Base-by-base conservation (phyloP, 352 stramenopile species). In the Phytophthora europaea region DNA sequence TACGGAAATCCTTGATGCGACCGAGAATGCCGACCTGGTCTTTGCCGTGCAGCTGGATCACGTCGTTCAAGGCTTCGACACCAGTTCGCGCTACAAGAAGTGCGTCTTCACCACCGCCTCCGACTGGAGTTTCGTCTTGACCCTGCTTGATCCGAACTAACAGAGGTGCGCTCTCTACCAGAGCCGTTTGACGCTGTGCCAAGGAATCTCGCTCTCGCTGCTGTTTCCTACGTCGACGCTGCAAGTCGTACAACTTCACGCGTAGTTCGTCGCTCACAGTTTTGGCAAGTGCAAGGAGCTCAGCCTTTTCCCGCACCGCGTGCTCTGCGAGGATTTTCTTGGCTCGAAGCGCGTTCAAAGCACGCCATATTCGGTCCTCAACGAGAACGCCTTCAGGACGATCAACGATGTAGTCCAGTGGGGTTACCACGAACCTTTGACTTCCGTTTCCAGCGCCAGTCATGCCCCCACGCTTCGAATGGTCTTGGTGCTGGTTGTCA, bases 1-100 rank as follows among this genome's bases (percentile, higher is more conserved):
- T 98, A 40, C 93, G 88, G 56, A 98, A 98, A 62, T 98, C 92
- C 74, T 97, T 96, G 77, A 98, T 98, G 61, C 91, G 92, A 47
- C 79, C 80, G 15, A 98, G 76, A 18, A 97, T 81, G 12, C 79
- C 75, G 0, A 98, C 93, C 59, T 98, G 93, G 59, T 98, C 92
- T 53, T 90, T 91, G 20, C 93, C 92, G 23, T 97, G 86, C 15
- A 90, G 75, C 48, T 88, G 79, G 48, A 98, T 97, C 55, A 93
- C 88, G 34, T 91, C 87, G 75, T 98, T 98, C 22, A 97, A 81
- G 12, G 77, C 72, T 71, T 98, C 92, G 13, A 98, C 91, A 28
- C 88, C 88, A 4, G 78, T 72, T 34, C 89, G 82, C 15, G 85
- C 79, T 12, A 98, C 85, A 22, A 98, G 78, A 33, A 97, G 69